Evolutionary conservation across 169 alveolate species (phyloP).

Genomic region (Cryptosporidium ubiquitum): DNA sequence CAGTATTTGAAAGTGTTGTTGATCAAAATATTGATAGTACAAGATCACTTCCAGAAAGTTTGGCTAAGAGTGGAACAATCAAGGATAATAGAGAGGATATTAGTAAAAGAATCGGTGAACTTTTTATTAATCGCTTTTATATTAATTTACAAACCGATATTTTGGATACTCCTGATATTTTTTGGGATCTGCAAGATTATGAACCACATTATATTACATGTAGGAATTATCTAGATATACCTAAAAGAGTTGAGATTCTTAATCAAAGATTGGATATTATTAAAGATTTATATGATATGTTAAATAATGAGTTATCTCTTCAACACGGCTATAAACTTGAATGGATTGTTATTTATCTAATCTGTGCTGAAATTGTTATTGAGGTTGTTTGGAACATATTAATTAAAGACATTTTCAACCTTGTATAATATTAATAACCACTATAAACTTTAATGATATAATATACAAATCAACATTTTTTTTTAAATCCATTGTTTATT

Average conservation of each 20-base stretch:
- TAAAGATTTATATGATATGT: conserved; percentile 87
- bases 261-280: conserved; percentile 86
- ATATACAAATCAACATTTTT: no score
- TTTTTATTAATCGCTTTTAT: conserved; percentile 85
- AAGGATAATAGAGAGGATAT: conserved; percentile 84
- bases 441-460: no score
- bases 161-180: conserved; percentile 87
- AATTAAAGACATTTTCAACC: conserved; percentile 83
- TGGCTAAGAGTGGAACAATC: conserved; percentile 85
- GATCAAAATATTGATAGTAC: conserved; percentile 86
- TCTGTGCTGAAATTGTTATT: conserved; percentile 83
- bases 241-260: conserved; percentile 85
- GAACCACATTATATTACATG: conserved; percentile 83
- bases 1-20: conserved; percentile 85
- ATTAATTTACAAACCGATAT: conserved; percentile 86
- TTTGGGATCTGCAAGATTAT: conserved; percentile 88
- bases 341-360: conserved; percentile 86
- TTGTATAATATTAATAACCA: no score
- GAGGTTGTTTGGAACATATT: conserved; percentile 87
- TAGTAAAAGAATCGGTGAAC: conserved; percentile 85
- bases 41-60: conserved; percentile 84
- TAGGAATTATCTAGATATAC: conserved; percentile 84
- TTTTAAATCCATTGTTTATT: no score
- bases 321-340: conserved; percentile 88
- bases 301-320: conserved; percentile 83